phyloP scores from a whole-genome alignment of 2,329 filamentous ascomycete species.

The Xylariaceae sp. region DNA sequence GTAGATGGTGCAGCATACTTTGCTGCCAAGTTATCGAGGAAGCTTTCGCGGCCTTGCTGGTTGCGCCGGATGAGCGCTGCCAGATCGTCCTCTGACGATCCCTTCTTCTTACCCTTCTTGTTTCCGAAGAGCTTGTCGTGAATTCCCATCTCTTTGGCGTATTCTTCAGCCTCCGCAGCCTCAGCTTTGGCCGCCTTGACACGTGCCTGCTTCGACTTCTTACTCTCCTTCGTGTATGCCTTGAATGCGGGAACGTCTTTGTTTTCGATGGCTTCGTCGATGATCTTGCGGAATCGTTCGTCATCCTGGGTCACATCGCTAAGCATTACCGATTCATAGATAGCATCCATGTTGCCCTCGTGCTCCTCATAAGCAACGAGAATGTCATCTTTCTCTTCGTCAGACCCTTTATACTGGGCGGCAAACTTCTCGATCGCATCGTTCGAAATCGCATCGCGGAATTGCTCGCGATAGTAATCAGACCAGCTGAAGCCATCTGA shows the following conservation, averaged over 20 bases:
- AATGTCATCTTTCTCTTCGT: constrained; percentile 76
- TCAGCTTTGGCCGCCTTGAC: constrained; percentile 61
- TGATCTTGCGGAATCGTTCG: constrained; percentile 72
- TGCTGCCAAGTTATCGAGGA: constrained; percentile 69
- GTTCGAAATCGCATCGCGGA: constrained; percentile 66
- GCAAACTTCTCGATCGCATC: constrained; percentile 73
- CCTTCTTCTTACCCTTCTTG: constrained; percentile 43
- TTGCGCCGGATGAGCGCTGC: constrained; percentile 70
- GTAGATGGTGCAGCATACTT: constrained; percentile 56
- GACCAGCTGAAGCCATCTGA: constrained; percentile 83
- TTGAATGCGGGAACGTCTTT: constrained; percentile 62
- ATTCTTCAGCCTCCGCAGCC: constrained; percentile 65
- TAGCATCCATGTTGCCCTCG: constrained; percentile 67
- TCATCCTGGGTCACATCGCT: constrained; percentile 82
- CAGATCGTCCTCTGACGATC: constrained; percentile 48
- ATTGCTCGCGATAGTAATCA: constrained; percentile 83
- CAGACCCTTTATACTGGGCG: constrained; percentile 73
- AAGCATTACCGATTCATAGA: constrained; percentile 84
- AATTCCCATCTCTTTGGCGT: constrained; percentile 69
- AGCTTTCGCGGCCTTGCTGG: constrained; percentile 58
- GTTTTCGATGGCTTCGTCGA: constrained; percentile 70
- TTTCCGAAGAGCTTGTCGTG: constrained; percentile 62
- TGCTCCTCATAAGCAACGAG: constrained; percentile 67
- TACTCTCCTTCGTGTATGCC: constrained; percentile 69
- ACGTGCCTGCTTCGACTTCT: constrained; percentile 55